These are phyloP conservation scores for Dianthus caryophyllus DNA, from an alignment of 148 eudicot species.

Conservation along the genomic window DNA sequence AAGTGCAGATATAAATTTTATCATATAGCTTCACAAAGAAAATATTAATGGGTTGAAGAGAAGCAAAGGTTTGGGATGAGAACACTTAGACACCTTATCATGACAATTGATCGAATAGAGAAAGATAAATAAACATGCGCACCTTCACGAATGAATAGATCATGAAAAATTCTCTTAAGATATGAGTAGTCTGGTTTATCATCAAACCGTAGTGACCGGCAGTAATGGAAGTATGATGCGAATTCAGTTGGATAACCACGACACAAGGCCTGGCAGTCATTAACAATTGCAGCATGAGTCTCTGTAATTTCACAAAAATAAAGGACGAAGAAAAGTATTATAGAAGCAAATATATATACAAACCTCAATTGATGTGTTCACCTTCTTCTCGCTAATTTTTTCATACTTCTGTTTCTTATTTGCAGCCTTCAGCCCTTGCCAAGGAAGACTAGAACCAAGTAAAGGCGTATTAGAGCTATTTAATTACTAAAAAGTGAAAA, in stretches of 20 bases:
- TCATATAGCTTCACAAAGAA: neutral
- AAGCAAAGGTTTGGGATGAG: neutral
- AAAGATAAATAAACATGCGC: slow-evolving; percentile 17
- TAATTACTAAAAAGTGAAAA: too few relatives aligned
- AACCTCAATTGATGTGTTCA: slow-evolving; percentile 94
- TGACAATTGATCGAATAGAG: neutral
- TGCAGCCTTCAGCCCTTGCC: slow-evolving; percentile 98
- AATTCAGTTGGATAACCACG: slow-evolving; percentile 88
- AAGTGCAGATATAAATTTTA: neutral
- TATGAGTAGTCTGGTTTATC: slow-evolving; percentile 94
- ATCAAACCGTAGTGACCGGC: slow-evolving; percentile 88
- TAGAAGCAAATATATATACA: neutral
- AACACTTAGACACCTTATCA: neutral
- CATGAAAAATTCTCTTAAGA: slow-evolving; percentile 81
- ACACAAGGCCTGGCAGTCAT: slow-evolving; percentile 54
- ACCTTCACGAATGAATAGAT: slow-evolving; percentile 98
- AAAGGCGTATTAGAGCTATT: slow-evolving; percentile 12
- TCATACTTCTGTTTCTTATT: slow-evolving; percentile 92
- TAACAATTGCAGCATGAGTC: slow-evolving; percentile 4
- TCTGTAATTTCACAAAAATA: neutral
- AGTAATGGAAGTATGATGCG: slow-evolving; percentile 90
- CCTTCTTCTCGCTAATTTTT: slow-evolving; percentile 85
- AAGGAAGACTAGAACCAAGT: slow-evolving; percentile 64
- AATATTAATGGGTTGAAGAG: neutral
- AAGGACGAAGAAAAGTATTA: neutral